A percentile compares a stretch with the other conserved stretches of the same genome.
phyloP scores from a whole-genome alignment of 257 asterid species.

The Cinchona pubescens region DNA sequence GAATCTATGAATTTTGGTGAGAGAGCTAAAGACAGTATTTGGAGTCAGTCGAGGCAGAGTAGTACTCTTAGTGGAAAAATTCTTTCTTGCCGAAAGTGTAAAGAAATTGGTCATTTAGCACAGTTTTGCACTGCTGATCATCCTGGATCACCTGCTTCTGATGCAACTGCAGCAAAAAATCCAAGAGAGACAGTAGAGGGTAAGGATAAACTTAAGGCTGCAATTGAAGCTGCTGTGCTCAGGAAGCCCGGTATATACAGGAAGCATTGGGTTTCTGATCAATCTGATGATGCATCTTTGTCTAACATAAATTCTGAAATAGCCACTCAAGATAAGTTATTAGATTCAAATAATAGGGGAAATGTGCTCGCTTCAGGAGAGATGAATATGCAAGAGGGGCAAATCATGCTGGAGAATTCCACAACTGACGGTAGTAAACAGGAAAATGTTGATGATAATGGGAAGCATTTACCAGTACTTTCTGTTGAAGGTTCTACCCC shows the following conservation, averaged over 20 bases:
- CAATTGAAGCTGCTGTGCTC: conserved; percentile 82
- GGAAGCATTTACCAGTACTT: conserved; percentile 35
- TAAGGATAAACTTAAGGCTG: conserved; percentile 64
- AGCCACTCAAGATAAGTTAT: conserved; percentile 34
- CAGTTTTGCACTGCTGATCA: conserved; percentile 26
- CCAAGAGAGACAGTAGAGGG: conserved; percentile 43
- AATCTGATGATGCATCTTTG: conserved; percentile 43
- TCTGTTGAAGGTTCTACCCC: conserved; percentile 42
- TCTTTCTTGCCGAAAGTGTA: conserved; percentile 32
- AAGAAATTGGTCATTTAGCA: conserved; percentile 34
- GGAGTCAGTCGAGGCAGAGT: conserved; percentile 47
- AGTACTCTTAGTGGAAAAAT: conserved; percentile 20
- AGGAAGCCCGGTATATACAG: conserved; percentile 70
- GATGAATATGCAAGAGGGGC: conserved; percentile 48
- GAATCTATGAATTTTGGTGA: conserved; percentile 49
- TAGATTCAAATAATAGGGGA: conserved; percentile 40
- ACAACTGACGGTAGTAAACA: conserved; percentile 39
- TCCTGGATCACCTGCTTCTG: conserved; percentile 19
- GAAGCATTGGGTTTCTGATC: conserved; percentile 50
- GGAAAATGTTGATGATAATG: conserved; percentile 26
- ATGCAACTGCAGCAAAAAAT: conserved; percentile 41
- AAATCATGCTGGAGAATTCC: conserved; percentile 23
- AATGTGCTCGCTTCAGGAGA: conserved; percentile 30
- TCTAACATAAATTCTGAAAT: conserved; percentile 38
- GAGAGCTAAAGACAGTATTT: conserved; percentile 48